Conservation (phyloP, 257 asterid species). For the Ophiorrhiza pumila region DNA sequence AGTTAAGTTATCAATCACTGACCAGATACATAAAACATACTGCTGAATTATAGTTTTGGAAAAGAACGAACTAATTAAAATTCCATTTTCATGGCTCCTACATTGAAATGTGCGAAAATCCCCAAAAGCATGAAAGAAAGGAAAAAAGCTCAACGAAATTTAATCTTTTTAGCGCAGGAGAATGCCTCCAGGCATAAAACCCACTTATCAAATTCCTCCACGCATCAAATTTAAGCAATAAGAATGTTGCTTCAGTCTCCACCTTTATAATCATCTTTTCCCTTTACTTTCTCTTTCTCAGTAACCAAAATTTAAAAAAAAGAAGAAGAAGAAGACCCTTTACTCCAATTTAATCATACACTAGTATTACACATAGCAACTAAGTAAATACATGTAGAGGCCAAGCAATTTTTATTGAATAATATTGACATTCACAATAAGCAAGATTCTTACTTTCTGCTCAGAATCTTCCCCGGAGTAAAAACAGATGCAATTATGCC, state of each 20-base stretch:
- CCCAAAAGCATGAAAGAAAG: not conserved
- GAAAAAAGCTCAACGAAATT: too few relatives aligned
- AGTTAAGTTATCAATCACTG: not conserved
- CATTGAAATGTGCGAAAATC: not conserved
- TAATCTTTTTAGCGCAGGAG: not conserved
- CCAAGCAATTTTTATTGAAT: not conserved
- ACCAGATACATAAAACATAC: not conserved
- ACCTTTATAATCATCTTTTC: not conserved
- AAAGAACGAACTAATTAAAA: too few relatives aligned
- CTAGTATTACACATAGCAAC: not conserved
- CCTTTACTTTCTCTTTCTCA: not conserved
- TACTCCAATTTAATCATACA: not conserved
- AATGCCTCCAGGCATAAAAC: not conserved
- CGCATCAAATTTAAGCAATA: not conserved
- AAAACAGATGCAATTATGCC: conserved; percentile 14
- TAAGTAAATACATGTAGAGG: too few relatives aligned
- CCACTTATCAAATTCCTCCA: not conserved
- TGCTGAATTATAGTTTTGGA: not conserved
- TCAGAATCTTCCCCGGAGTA: conserved; percentile 17
- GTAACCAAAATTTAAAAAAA: not conserved
- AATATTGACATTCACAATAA: not conserved
- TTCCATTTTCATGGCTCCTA: not conserved
- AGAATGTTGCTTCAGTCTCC: not conserved
- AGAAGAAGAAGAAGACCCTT: too few relatives aligned
- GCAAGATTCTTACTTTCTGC: conserved; percentile 20